phyloP scores from a whole-genome alignment of 805 yeast genomes.

The Candida dendrica region DNA sequence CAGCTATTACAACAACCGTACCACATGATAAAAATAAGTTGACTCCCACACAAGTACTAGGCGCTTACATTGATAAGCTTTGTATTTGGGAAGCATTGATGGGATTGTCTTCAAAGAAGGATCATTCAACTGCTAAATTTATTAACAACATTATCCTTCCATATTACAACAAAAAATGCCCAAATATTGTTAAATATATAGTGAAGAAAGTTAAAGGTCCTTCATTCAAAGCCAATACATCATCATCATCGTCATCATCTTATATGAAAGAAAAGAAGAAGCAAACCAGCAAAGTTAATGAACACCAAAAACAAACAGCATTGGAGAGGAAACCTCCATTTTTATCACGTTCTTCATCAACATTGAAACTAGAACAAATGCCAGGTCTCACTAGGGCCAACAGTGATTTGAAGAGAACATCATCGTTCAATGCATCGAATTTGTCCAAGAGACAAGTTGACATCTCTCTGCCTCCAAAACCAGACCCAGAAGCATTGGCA shows the following conservation, averaged over 20 bases:
- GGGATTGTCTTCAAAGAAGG: conserved; percentile 27
- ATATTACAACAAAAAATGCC: conserved; percentile 41
- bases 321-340: conserved; percentile 8
- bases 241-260: background rate
- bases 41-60: conserved; percentile 27
- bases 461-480: conserved; percentile 14
- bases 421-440: conserved; percentile 17
- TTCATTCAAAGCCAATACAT: conserved; percentile 22
- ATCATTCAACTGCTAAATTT: conserved; percentile 38
- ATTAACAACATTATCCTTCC: conserved; percentile 47
- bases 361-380: conserved; percentile 12
- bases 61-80: conserved; percentile 43
- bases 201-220: conserved; percentile 43
- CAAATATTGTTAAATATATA: conserved; percentile 37
- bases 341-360: conserved; percentile 12
- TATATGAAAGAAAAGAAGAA: background rate
- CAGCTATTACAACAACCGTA: conserved; percentile 32
- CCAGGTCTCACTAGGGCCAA: conserved; percentile 14
- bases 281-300: background rate
- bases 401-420: conserved; percentile 17
- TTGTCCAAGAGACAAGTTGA: conserved; percentile 20
- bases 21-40: conserved; percentile 3
- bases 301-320: background rate
- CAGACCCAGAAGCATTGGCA: no score
- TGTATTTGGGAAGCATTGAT: conserved; percentile 46